Evolutionary conservation across 2,329 filamentous ascomycete species (phyloP).

Genomic region (Cyphellophora attinorum): DNA sequence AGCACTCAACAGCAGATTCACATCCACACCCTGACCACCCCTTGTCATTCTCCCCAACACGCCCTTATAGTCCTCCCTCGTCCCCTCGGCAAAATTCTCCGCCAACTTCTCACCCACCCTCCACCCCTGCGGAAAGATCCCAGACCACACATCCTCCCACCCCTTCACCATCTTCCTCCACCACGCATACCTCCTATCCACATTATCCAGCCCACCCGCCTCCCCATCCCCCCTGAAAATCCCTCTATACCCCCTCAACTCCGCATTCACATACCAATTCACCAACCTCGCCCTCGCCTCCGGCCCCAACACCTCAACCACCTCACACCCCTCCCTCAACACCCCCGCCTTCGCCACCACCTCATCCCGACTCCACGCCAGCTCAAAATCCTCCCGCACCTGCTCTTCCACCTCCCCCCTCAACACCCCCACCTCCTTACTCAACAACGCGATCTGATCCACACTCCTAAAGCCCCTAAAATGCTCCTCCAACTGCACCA

Average conservation of each 20-base stretch:
- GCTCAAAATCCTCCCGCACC: constrained; percentile 97
- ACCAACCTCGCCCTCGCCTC: constrained; percentile 71
- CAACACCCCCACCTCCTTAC: constrained; percentile 83
- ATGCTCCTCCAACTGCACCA: constrained; percentile 94
- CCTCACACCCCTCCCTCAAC: constrained; percentile 77
- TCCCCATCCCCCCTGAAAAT: constrained; percentile 96
- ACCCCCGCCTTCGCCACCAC: constrained; percentile 59
- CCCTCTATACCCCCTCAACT: constrained; percentile 87
- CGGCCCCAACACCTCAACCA: constrained; percentile 91
- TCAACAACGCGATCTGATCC: constrained; percentile 90
- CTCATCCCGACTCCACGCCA: constrained; percentile 84
- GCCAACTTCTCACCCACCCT: constrained; percentile 81
- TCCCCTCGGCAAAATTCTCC: constrained; percentile 90
- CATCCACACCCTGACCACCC: constrained; percentile 71
- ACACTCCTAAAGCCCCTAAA: constrained; percentile 98
- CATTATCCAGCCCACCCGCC: constrained; percentile 92
- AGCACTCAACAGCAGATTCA: constrained; percentile 79
- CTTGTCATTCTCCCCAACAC: constrained; percentile 85
- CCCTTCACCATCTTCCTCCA: constrained; percentile 92
- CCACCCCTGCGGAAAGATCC: constrained; percentile 81
- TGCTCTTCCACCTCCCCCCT: constrained; percentile 90
- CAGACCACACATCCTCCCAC: constrained; percentile 85
- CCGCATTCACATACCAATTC: constrained; percentile 97
- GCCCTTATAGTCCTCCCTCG: constrained; percentile 86
- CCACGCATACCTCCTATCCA: constrained; percentile 89